Conservation (phyloP, 2,329 filamentous ascomycete genomes). For the Claviceps pusilla region DNA sequence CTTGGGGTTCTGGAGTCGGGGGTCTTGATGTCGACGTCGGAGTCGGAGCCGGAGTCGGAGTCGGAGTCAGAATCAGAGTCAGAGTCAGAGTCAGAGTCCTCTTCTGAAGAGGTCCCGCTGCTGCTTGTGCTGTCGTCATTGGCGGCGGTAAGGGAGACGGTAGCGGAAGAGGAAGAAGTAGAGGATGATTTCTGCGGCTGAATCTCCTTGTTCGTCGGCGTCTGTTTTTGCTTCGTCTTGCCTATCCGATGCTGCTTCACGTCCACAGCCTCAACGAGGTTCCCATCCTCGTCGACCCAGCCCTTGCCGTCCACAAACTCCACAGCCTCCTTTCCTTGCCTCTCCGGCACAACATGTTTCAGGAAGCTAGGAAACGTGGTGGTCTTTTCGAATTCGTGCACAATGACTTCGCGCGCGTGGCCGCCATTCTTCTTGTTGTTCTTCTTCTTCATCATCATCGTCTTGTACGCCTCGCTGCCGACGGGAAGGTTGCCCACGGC, state of each 20-base stretch:
- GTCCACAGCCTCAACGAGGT: constrained; percentile 50
- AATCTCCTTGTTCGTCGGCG: constrained; percentile 11
- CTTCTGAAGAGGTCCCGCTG: constrained; percentile 22
- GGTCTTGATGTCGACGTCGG: neutral
- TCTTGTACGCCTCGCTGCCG: constrained; percentile 29
- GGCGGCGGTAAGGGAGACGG: too few species aligned
- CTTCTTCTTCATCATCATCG: constrained; percentile 38
- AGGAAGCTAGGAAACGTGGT: constrained; percentile 72
- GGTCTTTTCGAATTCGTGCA: constrained; percentile 85
- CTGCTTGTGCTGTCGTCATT: constrained; percentile 24
- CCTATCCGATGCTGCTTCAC: constrained; percentile 2
- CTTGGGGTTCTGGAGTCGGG: neutral
- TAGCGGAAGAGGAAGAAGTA: too few species aligned
- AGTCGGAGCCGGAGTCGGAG: too few species aligned
- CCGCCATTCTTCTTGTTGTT: constrained; percentile 34
- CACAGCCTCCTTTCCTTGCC: constrained; percentile 22
- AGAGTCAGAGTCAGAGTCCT: constrained; percentile 18
- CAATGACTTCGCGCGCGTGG: constrained; percentile 39
- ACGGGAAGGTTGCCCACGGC: constrained; percentile 27
- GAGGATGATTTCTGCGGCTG: neutral
- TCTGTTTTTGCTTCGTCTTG: neutral
- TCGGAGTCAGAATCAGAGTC: constrained; percentile 20
- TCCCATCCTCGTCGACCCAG: constrained; percentile 71
- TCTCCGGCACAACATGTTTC: constrained; percentile 30
- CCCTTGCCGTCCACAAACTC: constrained; percentile 73